phyloP scores from a whole-genome alignment of 768 basidiomycete species.

The Rhizopogon sp. region DNA sequence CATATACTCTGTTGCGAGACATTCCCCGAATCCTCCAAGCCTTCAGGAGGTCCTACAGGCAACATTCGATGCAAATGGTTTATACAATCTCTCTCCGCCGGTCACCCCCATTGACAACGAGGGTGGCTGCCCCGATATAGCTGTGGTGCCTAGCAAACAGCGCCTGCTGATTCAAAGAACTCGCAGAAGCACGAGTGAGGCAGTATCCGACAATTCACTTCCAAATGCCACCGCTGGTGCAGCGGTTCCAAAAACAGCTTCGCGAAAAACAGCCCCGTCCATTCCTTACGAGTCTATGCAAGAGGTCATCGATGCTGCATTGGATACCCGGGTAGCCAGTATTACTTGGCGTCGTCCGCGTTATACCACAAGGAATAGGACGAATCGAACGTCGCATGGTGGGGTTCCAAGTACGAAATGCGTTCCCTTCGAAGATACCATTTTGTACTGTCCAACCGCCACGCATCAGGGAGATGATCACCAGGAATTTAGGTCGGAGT shows the following conservation, averaged over 20 bases:
- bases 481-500: not conserved
- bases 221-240: not conserved
- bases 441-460: not conserved
- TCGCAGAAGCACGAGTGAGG: not conserved
- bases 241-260: not conserved
- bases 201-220: too few species aligned
- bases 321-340: constrained; percentile 2
- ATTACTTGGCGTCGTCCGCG: not conserved
- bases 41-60: not conserved
- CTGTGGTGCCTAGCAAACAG: too few species aligned
- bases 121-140: not conserved
- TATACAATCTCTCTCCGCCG: not conserved
- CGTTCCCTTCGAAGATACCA: not conserved
- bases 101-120: not conserved
- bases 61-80: not conserved
- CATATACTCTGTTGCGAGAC: too few species aligned
- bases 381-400: not conserved
- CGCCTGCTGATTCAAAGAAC: not conserved
- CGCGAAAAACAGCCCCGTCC: not conserved
- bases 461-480: not conserved
- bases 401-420: not conserved
- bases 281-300: not conserved
- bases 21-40: not conserved
- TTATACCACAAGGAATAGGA: not conserved
- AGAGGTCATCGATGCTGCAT: not conserved